Conservation (phyloP, 768 basidiomycete species). For the Leucocoprinus leucothites region DNA sequence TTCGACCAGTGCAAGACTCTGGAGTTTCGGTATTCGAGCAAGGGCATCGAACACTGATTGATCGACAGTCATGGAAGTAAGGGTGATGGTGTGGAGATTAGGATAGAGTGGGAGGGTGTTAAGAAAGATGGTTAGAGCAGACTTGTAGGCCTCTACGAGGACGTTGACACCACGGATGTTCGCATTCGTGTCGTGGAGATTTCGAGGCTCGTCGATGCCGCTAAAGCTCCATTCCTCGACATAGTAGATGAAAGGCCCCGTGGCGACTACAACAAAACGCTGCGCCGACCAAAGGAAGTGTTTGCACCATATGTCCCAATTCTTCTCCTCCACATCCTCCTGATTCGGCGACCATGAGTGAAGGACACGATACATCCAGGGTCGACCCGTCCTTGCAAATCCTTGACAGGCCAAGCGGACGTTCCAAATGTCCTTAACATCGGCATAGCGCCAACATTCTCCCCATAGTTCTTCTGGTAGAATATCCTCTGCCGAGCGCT, state of each 20-base stretch:
- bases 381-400: constrained; percentile 5
- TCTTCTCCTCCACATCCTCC: constrained; percentile 11
- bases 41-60: constrained; percentile 9
- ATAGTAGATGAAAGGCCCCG: constrained; percentile 5
- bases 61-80: constrained; percentile 10
- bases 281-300: constrained; percentile 11
- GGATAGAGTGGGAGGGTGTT: constrained; percentile 9
- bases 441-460: constrained; percentile 9
- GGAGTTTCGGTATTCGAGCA: constrained; percentile 1
- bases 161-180: constrained; percentile 9
- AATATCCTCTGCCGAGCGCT: constrained; percentile 2
- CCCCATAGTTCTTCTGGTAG: constrained; percentile 10
- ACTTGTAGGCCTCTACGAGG: constrained; percentile 6
- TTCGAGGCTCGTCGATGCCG: constrained; percentile 8
- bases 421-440: constrained; percentile 12
- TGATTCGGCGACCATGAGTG: constrained; percentile 12
- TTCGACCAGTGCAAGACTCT: constrained; percentile 3
- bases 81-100: constrained; percentile 9
- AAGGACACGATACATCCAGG: constrained; percentile 4
- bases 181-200: constrained; percentile 8
- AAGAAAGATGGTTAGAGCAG: constrained; percentile 10
- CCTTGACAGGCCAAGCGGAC: constrained; percentile 9
- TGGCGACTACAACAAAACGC: constrained; percentile 7
- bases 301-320: constrained; percentile 13
- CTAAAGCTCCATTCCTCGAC: constrained; percentile 13